These are phyloP conservation scores for Leccinum fallax DNA, from an alignment of 1,284 basidiomycete genomes.

Conservation along the genomic window DNA sequence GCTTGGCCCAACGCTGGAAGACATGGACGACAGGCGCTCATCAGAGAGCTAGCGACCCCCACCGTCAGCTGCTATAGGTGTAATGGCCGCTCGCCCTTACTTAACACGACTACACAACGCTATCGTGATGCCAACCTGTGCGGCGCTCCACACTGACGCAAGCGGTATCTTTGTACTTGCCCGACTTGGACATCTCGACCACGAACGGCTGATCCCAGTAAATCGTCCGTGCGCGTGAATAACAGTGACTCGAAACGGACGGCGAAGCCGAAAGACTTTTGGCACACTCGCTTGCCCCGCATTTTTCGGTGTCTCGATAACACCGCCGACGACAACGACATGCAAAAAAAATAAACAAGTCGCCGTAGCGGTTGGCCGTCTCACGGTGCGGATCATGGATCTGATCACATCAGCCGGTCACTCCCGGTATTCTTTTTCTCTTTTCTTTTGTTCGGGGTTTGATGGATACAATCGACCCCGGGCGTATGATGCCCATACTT, in stretches of 20 bases:
- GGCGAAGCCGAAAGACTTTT: not conserved
- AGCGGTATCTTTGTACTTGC: not conserved
- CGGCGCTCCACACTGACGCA: constrained; percentile 1
- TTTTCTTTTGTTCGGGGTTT: not conserved
- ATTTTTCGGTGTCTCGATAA: not conserved
- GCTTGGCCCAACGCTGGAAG: not conserved
- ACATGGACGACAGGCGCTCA: not conserved
- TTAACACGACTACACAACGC: not conserved
- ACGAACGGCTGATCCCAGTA: not conserved
- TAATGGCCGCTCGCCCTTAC: not conserved
- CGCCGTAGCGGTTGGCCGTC: not conserved
- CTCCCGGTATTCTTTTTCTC: not conserved
- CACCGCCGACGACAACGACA: not conserved
- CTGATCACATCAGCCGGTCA: not conserved
- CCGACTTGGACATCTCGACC: not conserved
- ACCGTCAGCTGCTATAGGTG: not conserved
- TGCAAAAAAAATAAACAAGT: not conserved
- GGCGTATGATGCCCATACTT: not conserved
- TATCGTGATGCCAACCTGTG: not conserved
- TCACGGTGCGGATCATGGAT: not conserved
- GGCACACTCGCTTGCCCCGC: not conserved
- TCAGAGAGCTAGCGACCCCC: not conserved
- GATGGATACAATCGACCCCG: not conserved
- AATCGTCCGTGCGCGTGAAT: not conserved
- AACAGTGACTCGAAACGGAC: not conserved